phyloP scores from a whole-genome alignment of 2,329 filamentous ascomycete genomes.

The Phialocephala subalpina region DNA sequence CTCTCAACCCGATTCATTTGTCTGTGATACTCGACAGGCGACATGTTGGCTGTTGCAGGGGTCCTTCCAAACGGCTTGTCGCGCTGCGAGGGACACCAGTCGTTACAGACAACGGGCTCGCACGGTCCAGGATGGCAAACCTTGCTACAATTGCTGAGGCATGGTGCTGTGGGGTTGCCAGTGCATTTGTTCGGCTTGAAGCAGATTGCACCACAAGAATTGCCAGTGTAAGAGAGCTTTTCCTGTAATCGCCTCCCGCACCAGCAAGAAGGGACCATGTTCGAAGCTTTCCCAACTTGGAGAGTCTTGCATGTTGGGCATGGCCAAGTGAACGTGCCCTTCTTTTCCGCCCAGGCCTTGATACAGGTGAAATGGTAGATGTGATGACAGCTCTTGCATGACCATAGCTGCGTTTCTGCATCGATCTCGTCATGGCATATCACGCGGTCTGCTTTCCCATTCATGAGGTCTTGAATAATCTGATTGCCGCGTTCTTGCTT shows the following conservation, averaged over 20 bases:
- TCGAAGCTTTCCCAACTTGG: background rate
- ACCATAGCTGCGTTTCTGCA: background rate
- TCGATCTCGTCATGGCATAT: conserved; percentile 2
- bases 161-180: background rate
- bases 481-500: background rate
- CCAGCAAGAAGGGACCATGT: background rate
- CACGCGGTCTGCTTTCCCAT: background rate
- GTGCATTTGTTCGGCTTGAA: background rate
- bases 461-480: background rate
- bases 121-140: conserved; percentile 11
- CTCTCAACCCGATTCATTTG: background rate
- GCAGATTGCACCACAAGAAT: background rate
- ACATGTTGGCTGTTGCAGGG: background rate
- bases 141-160: background rate
- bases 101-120: background rate
- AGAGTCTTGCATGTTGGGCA: conserved; percentile 10
- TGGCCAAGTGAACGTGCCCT: background rate
- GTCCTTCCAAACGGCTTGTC: background rate
- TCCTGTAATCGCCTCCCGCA: background rate
- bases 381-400: conserved; percentile 8
- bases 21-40: background rate
- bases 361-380: conserved; percentile 14
- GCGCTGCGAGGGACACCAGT: background rate
- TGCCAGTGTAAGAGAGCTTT: background rate
- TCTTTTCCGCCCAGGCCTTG: background rate